phyloP scores from a whole-genome alignment of 2,329 filamentous ascomycete species.

The Cladosporium oxysporum region DNA sequence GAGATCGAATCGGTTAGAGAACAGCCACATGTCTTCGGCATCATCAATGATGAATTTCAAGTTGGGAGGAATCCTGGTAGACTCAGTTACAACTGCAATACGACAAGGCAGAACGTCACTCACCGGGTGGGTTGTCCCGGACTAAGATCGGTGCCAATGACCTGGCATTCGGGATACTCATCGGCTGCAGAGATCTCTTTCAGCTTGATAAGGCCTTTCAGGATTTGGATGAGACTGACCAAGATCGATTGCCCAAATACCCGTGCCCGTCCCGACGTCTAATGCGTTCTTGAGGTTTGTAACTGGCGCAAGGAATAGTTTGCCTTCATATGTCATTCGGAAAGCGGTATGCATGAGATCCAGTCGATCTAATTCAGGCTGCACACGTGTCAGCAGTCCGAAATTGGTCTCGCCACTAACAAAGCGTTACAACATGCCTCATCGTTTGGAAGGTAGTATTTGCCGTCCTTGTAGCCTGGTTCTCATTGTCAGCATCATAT shows the following conservation, averaged over 20 bases:
- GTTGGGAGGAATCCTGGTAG: slow-evolving; percentile 58
- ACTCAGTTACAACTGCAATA: not conserved
- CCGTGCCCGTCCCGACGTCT: slow-evolving; percentile 56
- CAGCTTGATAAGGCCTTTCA: not conserved
- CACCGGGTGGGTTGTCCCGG: slow-evolving; percentile 49
- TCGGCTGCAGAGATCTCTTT: slow-evolving; percentile 37
- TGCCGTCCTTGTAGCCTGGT: slow-evolving; percentile 41
- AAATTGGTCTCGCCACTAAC: not conserved
- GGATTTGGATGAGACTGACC: slow-evolving; percentile 32
- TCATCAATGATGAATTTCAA: slow-evolving; percentile 65
- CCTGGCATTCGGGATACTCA: slow-evolving; percentile 43
- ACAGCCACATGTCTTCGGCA: slow-evolving; percentile 60
- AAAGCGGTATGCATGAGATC: slow-evolving; percentile 48
- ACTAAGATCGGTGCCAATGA: slow-evolving; percentile 51
- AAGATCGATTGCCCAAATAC: slow-evolving; percentile 60
- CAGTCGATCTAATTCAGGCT: slow-evolving; percentile 41
- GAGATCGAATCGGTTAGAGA: slow-evolving; percentile 55
- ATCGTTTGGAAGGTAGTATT: slow-evolving; percentile 45
- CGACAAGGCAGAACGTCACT: not conserved
- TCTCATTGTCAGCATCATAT: not conserved
- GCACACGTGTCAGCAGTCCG: slow-evolving; percentile 17
- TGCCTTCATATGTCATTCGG: slow-evolving; percentile 49
- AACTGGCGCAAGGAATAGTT: slow-evolving; percentile 49
- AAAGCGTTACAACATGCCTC: slow-evolving; percentile 29
- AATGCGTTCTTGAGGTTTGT: slow-evolving; percentile 47